Percentiles rank a stretch among this genome's conserved stretches.
phyloP scores from a whole-genome alignment of 2,329 filamentous ascomycete species.

The Parascedosporium putredinis region DNA sequence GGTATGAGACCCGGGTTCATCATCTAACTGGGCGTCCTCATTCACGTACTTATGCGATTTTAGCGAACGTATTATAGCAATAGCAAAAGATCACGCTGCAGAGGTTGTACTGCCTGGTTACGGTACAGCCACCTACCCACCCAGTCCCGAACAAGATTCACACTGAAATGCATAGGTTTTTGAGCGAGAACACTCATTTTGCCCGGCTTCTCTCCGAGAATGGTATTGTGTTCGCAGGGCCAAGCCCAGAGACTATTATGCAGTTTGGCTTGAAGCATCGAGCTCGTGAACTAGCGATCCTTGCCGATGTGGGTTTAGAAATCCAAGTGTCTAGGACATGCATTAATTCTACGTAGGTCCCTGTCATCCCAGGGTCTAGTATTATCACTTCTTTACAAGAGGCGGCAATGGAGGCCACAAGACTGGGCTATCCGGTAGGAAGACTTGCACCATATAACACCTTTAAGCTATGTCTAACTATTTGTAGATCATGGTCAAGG shows the following conservation, averaged over 20 bases:
- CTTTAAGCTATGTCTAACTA: neutral
- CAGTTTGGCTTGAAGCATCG: conserved; percentile 19
- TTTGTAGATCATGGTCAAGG: conserved; percentile 31
- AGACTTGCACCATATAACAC: neutral
- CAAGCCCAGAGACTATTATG: conserved; percentile 33
- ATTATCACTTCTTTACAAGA: conserved; percentile 21
- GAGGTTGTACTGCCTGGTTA: conserved; percentile 58
- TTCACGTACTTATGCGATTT: neutral
- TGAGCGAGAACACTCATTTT: conserved; percentile 54
- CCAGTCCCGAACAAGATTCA: neutral
- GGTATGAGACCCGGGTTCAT: conserved; percentile 13
- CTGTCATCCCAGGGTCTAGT: conserved; percentile 23
- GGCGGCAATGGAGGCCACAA: conserved; percentile 16
- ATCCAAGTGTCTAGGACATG: neutral
- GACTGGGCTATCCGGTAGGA: conserved; percentile 24
- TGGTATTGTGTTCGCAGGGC: conserved; percentile 51
- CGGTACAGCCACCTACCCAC: conserved; percentile 17
- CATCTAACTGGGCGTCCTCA: neutral
- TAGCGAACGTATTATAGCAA: conserved; percentile 38
- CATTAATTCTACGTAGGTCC: conserved; percentile 14
- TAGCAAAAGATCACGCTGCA: conserved; percentile 36
- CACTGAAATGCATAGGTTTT: conserved; percentile 29
- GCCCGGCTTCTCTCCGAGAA: conserved; percentile 39
- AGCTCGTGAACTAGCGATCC: conserved; percentile 22
- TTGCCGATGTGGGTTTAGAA: conserved; percentile 12